Conservation (phyloP, 208 protist species). For the Borovskyia barvae region DNA sequence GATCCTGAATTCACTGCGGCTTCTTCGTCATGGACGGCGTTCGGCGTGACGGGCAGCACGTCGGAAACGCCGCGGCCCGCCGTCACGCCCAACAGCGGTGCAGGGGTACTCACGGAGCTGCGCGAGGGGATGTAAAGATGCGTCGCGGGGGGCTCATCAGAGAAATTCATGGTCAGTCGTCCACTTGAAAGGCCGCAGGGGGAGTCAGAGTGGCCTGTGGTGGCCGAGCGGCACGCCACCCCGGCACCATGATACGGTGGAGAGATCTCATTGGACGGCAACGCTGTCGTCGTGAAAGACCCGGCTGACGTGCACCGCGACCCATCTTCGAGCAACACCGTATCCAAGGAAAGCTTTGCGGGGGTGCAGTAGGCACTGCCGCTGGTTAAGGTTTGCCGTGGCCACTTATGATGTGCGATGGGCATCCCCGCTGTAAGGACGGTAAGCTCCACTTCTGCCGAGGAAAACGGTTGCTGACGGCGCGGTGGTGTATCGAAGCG, state of each 20-base stretch:
- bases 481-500: slow-evolving; percentile 14
- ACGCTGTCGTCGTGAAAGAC: not conserved
- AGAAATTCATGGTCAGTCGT: no score
- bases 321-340: no score
- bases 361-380: no score
- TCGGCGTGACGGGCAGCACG: not conserved
- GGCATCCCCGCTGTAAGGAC: slow-evolving; percentile 8
- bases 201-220: no score
- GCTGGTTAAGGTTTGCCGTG: no score
- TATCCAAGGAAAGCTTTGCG: no score
- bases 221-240: no score
- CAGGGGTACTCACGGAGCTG: not conserved
- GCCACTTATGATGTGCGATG: not conserved
- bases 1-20: not conserved
- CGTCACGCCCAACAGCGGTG: not conserved
- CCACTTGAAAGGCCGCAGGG: no score
- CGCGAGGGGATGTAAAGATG: no score
- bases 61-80: not conserved
- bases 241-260: not conserved
- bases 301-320: not conserved
- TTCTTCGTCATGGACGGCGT: slow-evolving; percentile 1
- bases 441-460: slow-evolving; percentile 9
- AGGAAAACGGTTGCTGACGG: not conserved
- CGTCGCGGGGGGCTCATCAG: no score
- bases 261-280: not conserved